A percentile compares a stretch with the other conserved stretches of the same genome.
Evolutionary conservation across 345 rosid species (phyloP).

Genomic region (Adansonia digitata): DNA sequence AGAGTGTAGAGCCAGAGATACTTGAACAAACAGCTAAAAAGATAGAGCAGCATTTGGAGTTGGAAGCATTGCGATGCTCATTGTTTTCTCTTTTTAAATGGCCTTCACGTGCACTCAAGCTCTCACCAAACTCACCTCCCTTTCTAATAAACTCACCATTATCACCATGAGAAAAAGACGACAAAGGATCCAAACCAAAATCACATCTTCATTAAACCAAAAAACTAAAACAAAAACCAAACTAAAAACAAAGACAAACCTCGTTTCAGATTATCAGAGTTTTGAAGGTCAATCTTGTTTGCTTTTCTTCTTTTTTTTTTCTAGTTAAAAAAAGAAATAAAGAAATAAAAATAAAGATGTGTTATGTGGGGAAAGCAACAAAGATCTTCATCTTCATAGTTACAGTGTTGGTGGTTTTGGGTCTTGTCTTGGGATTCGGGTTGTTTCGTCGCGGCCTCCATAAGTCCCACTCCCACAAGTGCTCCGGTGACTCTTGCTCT

Average conservation of each 20-base stretch:
- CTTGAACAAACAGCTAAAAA: not conserved
- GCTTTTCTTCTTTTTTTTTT: too few species aligned
- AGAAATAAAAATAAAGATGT: slow-evolving; percentile 36
- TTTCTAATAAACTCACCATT: slow-evolving; percentile 13
- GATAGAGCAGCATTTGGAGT: too few species aligned
- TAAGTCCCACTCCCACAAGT: slow-evolving; percentile 31
- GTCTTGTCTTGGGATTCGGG: slow-evolving; percentile 67
- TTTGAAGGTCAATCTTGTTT: not conserved
- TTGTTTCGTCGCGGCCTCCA: slow-evolving; percentile 43
- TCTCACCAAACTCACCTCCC: not conserved
- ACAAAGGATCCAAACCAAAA: slow-evolving; percentile 15
- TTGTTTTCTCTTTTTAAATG: not conserved
- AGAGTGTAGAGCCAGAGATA: not conserved
- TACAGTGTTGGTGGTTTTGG: slow-evolving; percentile 59
- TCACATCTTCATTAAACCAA: not conserved
- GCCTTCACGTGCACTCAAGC: slow-evolving; percentile 11
- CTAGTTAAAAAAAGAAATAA: not conserved
- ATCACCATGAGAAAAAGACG: slow-evolving; percentile 12
- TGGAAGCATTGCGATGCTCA: not conserved
- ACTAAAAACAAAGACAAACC: not conserved
- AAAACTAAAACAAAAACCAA: not conserved
- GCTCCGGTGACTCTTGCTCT: slow-evolving; percentile 52
- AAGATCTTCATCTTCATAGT: slow-evolving; percentile 96
- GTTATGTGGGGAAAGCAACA: slow-evolving; percentile 97
- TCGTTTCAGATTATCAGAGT: slow-evolving; percentile 10